phyloP scores from a whole-genome alignment of 2,329 filamentous ascomycete genomes.

The Cladosporium sp. region DNA sequence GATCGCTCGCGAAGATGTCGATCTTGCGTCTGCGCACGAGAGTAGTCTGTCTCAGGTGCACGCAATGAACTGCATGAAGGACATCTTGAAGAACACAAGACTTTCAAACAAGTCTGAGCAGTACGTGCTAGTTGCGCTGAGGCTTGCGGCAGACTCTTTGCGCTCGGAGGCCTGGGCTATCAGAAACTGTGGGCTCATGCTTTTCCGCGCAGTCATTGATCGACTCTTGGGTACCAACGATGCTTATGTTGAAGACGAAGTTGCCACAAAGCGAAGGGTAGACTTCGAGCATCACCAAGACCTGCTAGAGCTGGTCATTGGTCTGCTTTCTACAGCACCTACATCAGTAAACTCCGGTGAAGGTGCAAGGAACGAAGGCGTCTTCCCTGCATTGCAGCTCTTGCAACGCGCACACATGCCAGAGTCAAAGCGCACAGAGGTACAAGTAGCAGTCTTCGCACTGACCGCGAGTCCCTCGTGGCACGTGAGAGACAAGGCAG shows the following conservation, averaged over 20 bases:
- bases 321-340: slow-evolving; percentile 52
- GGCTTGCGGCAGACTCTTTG: slow-evolving; percentile 77
- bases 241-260: slow-evolving; percentile 59
- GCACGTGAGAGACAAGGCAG: slow-evolving; percentile 81
- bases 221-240: slow-evolving; percentile 74
- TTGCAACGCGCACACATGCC: slow-evolving; percentile 72
- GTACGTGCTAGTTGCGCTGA: slow-evolving; percentile 72
- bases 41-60: slow-evolving; percentile 83
- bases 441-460: slow-evolving; percentile 60
- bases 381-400: slow-evolving; percentile 83
- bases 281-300: slow-evolving; percentile 70
- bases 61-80: slow-evolving; percentile 89
- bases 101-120: slow-evolving; percentile 72
- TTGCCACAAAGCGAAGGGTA: slow-evolving; percentile 55
- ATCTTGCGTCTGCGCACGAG: slow-evolving; percentile 43
- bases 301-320: slow-evolving; percentile 64
- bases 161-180: slow-evolving; percentile 89
- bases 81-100: slow-evolving; percentile 82
- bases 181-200: slow-evolving; percentile 86
- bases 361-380: slow-evolving; percentile 57
- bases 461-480: slow-evolving; percentile 72
- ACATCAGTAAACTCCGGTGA: slow-evolving; percentile 14
- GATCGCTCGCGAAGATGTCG: slow-evolving; percentile 51
- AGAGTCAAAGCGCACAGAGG: slow-evolving; percentile 54
- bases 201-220: slow-evolving; percentile 84